These are phyloP conservation scores for Cladosporium sp. DNA, from an alignment of 2,329 filamentous ascomycete genomes.

Conservation along the genomic window DNA sequence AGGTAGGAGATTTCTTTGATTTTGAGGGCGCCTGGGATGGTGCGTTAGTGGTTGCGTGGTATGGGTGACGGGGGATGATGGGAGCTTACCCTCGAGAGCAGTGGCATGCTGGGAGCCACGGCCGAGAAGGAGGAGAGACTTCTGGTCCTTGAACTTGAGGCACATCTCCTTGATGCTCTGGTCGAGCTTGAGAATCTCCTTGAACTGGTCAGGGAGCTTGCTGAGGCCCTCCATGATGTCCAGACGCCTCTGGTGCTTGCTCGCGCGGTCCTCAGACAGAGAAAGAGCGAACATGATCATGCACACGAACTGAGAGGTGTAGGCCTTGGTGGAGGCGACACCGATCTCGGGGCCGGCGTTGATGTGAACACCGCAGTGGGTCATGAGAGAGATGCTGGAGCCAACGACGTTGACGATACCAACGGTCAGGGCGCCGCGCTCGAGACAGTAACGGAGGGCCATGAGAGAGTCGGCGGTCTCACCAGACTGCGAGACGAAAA, in stretches of 20 bases:
- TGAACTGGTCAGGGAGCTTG: conserved; percentile 86
- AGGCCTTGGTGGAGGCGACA: conserved; percentile 98
- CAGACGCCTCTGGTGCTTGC: conserved; percentile 82
- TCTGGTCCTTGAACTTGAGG: conserved; percentile 93
- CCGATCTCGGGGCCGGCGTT: conserved; percentile 98
- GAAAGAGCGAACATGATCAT: conserved; percentile 99
- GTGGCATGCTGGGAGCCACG: conserved; percentile 96
- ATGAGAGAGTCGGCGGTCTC: conserved; percentile 97
- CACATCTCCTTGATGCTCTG: conserved; percentile 92
- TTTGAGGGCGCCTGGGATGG: conserved; percentile 68
- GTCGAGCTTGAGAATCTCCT: conserved; percentile 83
- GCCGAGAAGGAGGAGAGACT: conserved; percentile 86
- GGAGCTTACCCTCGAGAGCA: conserved; percentile 68
- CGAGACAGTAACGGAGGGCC: conserved; percentile 95
- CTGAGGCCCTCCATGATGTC: conserved; percentile 93
- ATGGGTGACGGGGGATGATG: background rate
- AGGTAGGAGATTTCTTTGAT: conserved; percentile 99
- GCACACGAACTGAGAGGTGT: conserved; percentile 98
- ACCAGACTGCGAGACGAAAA: conserved; percentile 97
- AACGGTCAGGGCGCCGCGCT: conserved; percentile 93
- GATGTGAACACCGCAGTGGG: conserved; percentile 99
- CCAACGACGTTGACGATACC: conserved; percentile 98
- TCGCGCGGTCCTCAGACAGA: conserved; percentile 90
- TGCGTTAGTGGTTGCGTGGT: background rate
- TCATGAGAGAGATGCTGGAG: conserved; percentile 96